A percentile compares a stretch with the other conserved stretches of the same genome.
phyloP scores from a whole-genome alignment of 2,329 filamentous ascomycete species.

The Aureobasidium sp. region DNA sequence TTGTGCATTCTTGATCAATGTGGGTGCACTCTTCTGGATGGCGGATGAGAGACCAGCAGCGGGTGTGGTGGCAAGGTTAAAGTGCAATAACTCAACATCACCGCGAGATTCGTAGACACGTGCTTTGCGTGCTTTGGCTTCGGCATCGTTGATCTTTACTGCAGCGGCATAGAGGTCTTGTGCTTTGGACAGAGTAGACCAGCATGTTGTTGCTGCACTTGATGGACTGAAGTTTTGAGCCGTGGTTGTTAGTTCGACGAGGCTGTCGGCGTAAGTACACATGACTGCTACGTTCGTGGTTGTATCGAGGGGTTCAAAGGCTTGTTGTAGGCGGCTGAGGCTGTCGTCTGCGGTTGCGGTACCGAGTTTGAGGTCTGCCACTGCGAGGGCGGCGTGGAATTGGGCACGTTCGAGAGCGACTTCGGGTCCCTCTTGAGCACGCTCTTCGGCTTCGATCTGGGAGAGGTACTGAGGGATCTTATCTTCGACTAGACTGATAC shows the following conservation, averaged over 20 bases:
- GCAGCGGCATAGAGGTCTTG: conserved; percentile 42
- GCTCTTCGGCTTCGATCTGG: conserved; percentile 23
- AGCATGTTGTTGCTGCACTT: conserved; percentile 28
- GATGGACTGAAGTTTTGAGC: background rate
- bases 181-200: conserved; percentile 45
- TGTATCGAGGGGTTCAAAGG: conserved; percentile 25
- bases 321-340: conserved; percentile 29
- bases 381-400: conserved; percentile 48
- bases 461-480: conserved; percentile 46
- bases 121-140: conserved; percentile 36
- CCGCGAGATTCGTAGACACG: conserved; percentile 47
- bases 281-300: conserved; percentile 39
- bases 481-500: conserved; percentile 46
- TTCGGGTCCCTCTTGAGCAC: conserved; percentile 17
- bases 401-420: conserved; percentile 43
- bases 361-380: conserved; percentile 46
- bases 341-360: conserved; percentile 46
- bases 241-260: conserved; percentile 40
- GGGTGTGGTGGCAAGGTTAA: conserved; percentile 35
- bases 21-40: conserved; percentile 34
- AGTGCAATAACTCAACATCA: conserved; percentile 47
- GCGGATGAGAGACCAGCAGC: conserved; percentile 31
- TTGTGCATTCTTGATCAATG: conserved; percentile 46
- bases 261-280: conserved; percentile 48
- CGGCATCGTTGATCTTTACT: conserved; percentile 36